phyloP scores from a whole-genome alignment of 2,329 filamentous ascomycete species.

The Amylocarpus encephaloides region DNA sequence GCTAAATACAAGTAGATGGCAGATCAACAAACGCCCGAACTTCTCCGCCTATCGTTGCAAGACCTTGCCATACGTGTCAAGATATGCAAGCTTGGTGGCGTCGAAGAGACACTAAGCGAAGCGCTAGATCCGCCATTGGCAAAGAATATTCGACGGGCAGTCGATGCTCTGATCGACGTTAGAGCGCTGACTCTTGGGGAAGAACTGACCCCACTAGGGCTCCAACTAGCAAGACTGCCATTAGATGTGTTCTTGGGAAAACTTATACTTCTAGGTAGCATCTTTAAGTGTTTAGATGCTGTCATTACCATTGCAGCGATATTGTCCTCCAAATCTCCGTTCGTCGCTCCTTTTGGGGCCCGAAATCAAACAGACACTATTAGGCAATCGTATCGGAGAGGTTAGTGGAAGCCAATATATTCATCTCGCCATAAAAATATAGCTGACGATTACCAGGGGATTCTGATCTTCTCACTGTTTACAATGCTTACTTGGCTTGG shows the following conservation, averaged over 20 bases:
- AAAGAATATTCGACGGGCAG: slow-evolving; percentile 87
- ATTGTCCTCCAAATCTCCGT: slow-evolving; percentile 89
- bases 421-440: not conserved
- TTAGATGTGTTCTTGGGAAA: slow-evolving; percentile 94
- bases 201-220: slow-evolving; percentile 78
- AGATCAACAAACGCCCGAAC: slow-evolving; percentile 93
- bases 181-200: slow-evolving; percentile 77
- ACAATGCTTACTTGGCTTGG: slow-evolving; percentile 91
- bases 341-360: slow-evolving; percentile 79
- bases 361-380: slow-evolving; percentile 76
- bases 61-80: slow-evolving; percentile 95
- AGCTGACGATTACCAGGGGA: slow-evolving; percentile 51
- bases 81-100: slow-evolving; percentile 90
- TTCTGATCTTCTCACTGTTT: slow-evolving; percentile 86
- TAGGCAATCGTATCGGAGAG: slow-evolving; percentile 70
- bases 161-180: slow-evolving; percentile 90
- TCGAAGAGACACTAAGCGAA: slow-evolving; percentile 81
- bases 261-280: slow-evolving; percentile 75
- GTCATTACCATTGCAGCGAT: slow-evolving; percentile 88
- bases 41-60: slow-evolving; percentile 88
- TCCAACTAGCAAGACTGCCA: slow-evolving; percentile 80
- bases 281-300: slow-evolving; percentile 89
- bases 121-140: slow-evolving; percentile 85
- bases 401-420: slow-evolving; percentile 26
- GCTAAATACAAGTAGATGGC: slow-evolving; percentile 47